Base-by-base conservation (phyloP, 306 rosid species). In the Astragalus membranaceus region DNA sequence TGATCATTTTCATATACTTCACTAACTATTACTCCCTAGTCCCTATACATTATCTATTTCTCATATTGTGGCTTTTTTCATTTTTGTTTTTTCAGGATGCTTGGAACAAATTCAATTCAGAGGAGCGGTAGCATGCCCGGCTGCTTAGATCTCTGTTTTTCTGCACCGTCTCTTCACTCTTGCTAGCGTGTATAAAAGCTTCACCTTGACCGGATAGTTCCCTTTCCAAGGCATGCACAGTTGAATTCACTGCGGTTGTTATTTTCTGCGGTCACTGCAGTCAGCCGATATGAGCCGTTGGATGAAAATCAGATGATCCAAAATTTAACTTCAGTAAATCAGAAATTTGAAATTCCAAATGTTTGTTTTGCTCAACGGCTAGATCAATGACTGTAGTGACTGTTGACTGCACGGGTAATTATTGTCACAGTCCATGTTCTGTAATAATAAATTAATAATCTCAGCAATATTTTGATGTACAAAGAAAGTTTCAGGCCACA, bases 31-130 rank as follows among this genome's bases (percentile, higher is more conserved):
- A 26, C 30, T 26, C 30, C 30, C n/a, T n/a, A n/a, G n/a, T n/a
- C n/a, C 39, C 1, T 55, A 7, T 53, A 17, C 20, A 33, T 30
- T 16, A 50, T 37, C 37, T 41, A 23, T 51, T 6, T 13, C 11
- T 13, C 32, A 10, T 0, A 39, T 44, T 41, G 59, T 16, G 8
- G 41, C 3, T 5, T 9, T 39, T 63, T 37, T 4, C 23, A 20
- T 10, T 17, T 46, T 0, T 39, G 35, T 61, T 41, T 67, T 63
- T 75, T 51, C 83, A 90, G 97, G 97, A 90, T 71, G 97, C 92
- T 49, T 90, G 97, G 97, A 86, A 79, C 92, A 88, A 86, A 80
- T 90, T 90, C 84, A 90, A 90, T 74, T 88, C 92, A 13, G 95
- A 88, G 78, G 95, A 88, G 81, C 82, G 95, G 63, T 86, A 85